Conservation (phyloP, 805 yeast genomes). For the Brettanomyces bruxellensis region DNA sequence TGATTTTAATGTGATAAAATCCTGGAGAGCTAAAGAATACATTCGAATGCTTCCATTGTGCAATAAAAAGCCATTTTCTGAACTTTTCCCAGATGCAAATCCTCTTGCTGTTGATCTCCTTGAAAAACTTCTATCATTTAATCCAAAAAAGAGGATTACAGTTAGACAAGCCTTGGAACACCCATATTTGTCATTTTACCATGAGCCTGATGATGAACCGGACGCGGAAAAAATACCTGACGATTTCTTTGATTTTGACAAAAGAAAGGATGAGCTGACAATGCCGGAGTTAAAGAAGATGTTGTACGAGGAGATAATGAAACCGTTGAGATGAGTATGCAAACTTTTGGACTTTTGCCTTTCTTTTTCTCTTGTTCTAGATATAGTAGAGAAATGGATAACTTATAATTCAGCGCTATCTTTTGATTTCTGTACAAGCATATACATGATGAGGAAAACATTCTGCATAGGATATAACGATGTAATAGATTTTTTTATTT, state of each 20-base stretch:
- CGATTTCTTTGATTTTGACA: slow-evolving; percentile 85
- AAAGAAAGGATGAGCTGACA: slow-evolving; percentile 67
- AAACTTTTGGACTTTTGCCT: no score
- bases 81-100: slow-evolving; percentile 42
- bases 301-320: slow-evolving; percentile 77
- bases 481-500: no score
- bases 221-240: slow-evolving; percentile 72
- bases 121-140: slow-evolving; percentile 67
- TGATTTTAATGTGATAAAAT: slow-evolving; percentile 65
- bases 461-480: no score
- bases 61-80: slow-evolving; percentile 48
- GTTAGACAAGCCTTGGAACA: slow-evolving; percentile 80
- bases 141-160: slow-evolving; percentile 73
- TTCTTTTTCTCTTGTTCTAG: no score
- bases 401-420: no score
- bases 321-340: slow-evolving; percentile 22
- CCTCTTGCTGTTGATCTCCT: slow-evolving; percentile 63
- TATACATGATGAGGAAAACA: no score
- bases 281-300: slow-evolving; percentile 68
- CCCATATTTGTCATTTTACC: slow-evolving; percentile 81
- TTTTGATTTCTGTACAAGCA: no score
- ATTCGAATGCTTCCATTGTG: slow-evolving; percentile 69
- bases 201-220: slow-evolving; percentile 93
- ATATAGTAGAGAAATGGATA: no score
- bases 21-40: slow-evolving; percentile 82